A percentile compares a stretch with the other conserved stretches of the same genome.
Conservation (phyloP, 495 filamentous ascomycete genomes). For the Hypoxylon trugodes region DNA sequence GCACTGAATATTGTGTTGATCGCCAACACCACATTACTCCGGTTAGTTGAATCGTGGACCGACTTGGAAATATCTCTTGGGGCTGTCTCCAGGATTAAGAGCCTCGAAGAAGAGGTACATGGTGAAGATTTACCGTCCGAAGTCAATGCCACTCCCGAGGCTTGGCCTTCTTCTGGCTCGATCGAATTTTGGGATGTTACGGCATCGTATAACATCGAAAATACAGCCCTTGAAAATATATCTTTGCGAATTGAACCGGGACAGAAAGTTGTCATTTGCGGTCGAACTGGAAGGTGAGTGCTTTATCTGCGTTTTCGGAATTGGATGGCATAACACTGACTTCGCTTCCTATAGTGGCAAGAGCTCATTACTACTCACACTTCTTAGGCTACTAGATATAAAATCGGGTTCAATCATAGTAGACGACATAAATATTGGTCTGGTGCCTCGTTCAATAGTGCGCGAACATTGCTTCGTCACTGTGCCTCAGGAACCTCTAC, state of each 20-base stretch:
- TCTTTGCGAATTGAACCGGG: conserved; percentile 61
- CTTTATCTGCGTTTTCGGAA: background rate
- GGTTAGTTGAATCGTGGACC: conserved; percentile 50
- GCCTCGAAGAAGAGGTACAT: conserved; percentile 58
- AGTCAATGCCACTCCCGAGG: conserved; percentile 60
- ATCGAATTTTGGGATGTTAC: conserved; percentile 56
- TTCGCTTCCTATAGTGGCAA: conserved; percentile 47
- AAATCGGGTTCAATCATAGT: conserved; percentile 51
- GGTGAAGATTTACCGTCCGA: conserved; percentile 57
- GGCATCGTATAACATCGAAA: conserved; percentile 46
- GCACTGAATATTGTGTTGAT: conserved; percentile 50
- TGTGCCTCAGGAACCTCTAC: conserved; percentile 60
- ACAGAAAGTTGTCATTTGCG: conserved; percentile 65
- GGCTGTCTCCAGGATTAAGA: conserved; percentile 63
- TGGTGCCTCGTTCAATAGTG: conserved; percentile 45
- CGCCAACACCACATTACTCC: conserved; percentile 46
- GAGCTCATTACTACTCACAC: conserved; percentile 47
- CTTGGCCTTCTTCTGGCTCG: conserved; percentile 54
- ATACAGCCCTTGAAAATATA: conserved; percentile 52
- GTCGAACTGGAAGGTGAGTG: conserved; percentile 45
- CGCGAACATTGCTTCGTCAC: conserved; percentile 45
- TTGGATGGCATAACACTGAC: background rate
- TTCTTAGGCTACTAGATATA: conserved; percentile 51
- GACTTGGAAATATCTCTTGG: conserved; percentile 54
- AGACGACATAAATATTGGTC: conserved; percentile 56